Evolutionary conservation across 2,329 filamentous ascomycete species (phyloP).

Genomic region (Pestalotiopsis sp.): DNA sequence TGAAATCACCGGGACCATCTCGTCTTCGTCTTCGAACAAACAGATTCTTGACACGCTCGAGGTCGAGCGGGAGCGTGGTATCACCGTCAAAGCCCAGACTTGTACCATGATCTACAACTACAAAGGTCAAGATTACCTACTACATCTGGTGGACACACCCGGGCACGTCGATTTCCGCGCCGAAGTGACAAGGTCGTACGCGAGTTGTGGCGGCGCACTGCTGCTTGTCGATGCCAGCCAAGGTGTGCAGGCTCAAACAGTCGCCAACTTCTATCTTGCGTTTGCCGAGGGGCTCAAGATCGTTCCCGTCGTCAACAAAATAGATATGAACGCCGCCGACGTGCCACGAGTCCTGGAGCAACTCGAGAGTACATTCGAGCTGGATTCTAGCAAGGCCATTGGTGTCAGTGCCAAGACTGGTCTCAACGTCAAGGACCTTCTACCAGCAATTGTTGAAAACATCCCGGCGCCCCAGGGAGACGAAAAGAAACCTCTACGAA

Average conservation of each 20-base stretch:
- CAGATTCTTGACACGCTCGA: slow-evolving; percentile 97
- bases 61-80: slow-evolving; percentile 92
- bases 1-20: slow-evolving; percentile 91
- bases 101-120: slow-evolving; percentile 97
- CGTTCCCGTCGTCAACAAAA: slow-evolving; percentile 94
- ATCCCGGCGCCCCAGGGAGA: slow-evolving; percentile 83
- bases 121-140: slow-evolving; percentile 82
- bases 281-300: slow-evolving; percentile 88
- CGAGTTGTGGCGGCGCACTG: slow-evolving; percentile 89
- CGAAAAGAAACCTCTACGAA: slow-evolving; percentile 69
- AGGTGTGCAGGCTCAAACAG: slow-evolving; percentile 95
- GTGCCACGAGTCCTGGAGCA: slow-evolving; percentile 84
- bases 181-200: slow-evolving; percentile 94
- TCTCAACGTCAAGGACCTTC: slow-evolving; percentile 77
- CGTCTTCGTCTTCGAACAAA: slow-evolving; percentile 79
- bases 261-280: slow-evolving; percentile 97
- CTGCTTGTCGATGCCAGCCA: slow-evolving; percentile 95
- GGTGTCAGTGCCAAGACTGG: slow-evolving; percentile 92
- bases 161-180: slow-evolving; percentile 98
- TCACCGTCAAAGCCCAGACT: slow-evolving; percentile 98
- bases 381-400: slow-evolving; percentile 72
- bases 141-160: slow-evolving; percentile 95
- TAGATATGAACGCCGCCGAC: slow-evolving; percentile 89
- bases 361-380: slow-evolving; percentile 83
- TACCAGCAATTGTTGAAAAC: slow-evolving; percentile 83